Evolutionary conservation across 2,329 filamentous ascomycete species (phyloP), one percentile per base, ranked within the genome.

Genomic region (Venturiaceae sp.): DNA sequence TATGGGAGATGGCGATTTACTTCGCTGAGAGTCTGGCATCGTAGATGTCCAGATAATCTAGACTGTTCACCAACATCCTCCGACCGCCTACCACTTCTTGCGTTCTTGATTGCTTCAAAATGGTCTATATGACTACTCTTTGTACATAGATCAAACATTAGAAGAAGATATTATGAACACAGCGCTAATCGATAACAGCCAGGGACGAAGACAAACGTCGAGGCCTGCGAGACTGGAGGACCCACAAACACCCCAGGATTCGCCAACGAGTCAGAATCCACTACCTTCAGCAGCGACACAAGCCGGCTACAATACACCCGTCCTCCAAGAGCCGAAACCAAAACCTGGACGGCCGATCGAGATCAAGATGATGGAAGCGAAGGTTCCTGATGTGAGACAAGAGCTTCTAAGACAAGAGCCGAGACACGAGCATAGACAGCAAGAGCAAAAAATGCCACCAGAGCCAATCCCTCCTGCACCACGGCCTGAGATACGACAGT

Each of bases 21-120:
- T 57, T 47, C 26, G 36, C 28, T 56, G 55, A 50, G 44, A 57
- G 26, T 57, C 55, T 57, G 55, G 39, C 55, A 33, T 44, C 34
- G 55, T 21, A 6, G 21, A 11, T 50, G n/a, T 50, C 53, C 53
- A 36, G 55, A 57, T 13, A 57, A 36, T 57, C 41, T 50, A 50
- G 30, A 57, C 39, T 50, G 28, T 57, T 32, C 55, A 57, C 28
- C 55, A n/a, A 34, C 14, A 46, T 13, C 39, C 41, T 57, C 39
- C 30, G 28, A 50, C 44, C 55, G 37, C 55, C 41, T 32, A 57
- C 55, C 28, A 47, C 55, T 57, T 56, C 34, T 44, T 56, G 36
- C 23, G 53, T 36, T 32, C 13, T 19, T 53, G 30, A 23, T 23
- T 19, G n/a, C 34, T 53, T 36, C n/a, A 39, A 16, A 53, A 36